Conservation (phyloP, 2,329 filamentous ascomycete species). For the Fusarium sp. region DNA sequence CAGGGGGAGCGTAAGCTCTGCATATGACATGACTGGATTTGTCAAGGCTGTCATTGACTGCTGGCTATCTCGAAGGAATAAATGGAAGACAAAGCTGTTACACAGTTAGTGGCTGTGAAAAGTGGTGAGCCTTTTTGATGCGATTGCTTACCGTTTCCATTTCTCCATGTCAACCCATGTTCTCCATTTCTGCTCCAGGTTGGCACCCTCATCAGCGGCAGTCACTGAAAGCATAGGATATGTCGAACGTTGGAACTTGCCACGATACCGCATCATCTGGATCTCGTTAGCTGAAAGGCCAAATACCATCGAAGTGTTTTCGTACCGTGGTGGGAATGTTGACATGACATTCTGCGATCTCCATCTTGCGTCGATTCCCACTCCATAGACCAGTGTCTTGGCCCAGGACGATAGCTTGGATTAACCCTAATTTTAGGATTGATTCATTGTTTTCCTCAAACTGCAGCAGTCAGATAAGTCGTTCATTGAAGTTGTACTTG, state of each 20-base stretch:
- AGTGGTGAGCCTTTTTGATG: background rate
- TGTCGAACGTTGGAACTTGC: conserved; percentile 67
- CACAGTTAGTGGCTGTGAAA: conserved; percentile 15
- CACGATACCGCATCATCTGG: conserved; percentile 66
- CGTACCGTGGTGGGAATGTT: conserved; percentile 59
- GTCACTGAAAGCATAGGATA: conserved; percentile 63
- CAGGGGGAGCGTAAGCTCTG: conserved; percentile 73
- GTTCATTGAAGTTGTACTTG: background rate
- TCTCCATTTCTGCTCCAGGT: conserved; percentile 72
- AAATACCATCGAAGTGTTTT: background rate
- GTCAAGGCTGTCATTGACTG: conserved; percentile 74
- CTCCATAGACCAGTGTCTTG: conserved; percentile 66
- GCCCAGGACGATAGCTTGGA: conserved; percentile 61
- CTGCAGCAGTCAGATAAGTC: conserved; percentile 38
- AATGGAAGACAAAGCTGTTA: conserved; percentile 69
- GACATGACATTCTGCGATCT: conserved; percentile 64
- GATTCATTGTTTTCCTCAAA: conserved; percentile 63
- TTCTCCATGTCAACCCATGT: conserved; percentile 73
- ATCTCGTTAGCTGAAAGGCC: conserved; percentile 24
- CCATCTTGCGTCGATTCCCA: conserved; percentile 66
- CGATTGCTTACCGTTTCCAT: conserved; percentile 65
- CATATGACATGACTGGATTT: conserved; percentile 74
- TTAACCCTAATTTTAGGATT: conserved; percentile 59
- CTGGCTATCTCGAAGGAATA: conserved; percentile 73
- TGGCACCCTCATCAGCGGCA: conserved; percentile 65